A percentile compares a stretch with the other conserved stretches of the same genome.
These are phyloP conservation scores for Pseudozyma pruni DNA, from an alignment of 1,284 basidiomycete species.

Conservation along the genomic window DNA sequence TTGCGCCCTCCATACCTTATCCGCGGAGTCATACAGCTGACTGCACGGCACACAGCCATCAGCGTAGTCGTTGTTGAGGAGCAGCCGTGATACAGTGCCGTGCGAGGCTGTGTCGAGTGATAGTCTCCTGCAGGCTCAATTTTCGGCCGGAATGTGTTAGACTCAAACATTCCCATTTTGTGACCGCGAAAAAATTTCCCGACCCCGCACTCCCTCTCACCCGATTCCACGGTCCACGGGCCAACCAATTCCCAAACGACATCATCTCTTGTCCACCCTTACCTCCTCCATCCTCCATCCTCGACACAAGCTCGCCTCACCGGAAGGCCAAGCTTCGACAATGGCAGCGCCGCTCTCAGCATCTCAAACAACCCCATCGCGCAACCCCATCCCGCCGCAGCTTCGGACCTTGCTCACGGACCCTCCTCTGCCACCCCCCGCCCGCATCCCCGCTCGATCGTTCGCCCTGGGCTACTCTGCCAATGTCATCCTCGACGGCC, in stretches of 20 bases:
- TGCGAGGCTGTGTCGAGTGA: no score
- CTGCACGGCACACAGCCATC: no score
- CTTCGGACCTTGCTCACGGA: conserved; percentile 15
- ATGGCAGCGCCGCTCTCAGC: conserved; percentile 44
- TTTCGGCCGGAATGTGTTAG: no score
- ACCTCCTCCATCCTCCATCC: background rate
- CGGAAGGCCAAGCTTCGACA: background rate
- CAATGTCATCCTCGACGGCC: conserved; percentile 43
- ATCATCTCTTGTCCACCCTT: background rate
- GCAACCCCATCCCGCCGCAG: conserved; percentile 12
- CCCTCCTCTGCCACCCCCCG: conserved; percentile 35
- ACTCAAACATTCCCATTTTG: no score
- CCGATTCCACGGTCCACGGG: conserved; percentile 8
- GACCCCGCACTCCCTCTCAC: no score
- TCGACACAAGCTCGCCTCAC: no score
- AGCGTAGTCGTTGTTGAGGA: no score
- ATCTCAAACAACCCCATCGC: conserved; percentile 34
- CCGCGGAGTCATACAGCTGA: no score
- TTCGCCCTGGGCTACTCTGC: conserved; percentile 44
- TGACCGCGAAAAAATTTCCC: no score
- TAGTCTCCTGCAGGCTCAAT: no score
- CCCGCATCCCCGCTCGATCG: conserved; percentile 31
- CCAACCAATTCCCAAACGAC: conserved; percentile 1
- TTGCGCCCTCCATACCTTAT: no score
- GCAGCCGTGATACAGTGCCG: no score